Base-by-base conservation (phyloP, 345 rosid species). In the Bruguiera parviflora region DNA sequence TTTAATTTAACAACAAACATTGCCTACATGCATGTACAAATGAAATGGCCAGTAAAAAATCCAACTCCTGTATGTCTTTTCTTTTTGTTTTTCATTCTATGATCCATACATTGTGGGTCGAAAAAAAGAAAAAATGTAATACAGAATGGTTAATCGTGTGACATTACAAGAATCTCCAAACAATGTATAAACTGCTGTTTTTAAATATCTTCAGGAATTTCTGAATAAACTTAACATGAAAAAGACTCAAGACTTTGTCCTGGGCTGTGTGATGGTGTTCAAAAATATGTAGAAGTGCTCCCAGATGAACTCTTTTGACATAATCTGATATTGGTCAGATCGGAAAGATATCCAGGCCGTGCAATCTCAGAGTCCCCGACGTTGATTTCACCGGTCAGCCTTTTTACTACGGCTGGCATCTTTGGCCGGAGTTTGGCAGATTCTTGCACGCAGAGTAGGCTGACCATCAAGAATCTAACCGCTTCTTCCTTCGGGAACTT, bases 381-480 rank as follows among this genome's bases (percentile, higher is more conserved):
- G 39, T 75, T 72, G 4, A 53, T 61, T 55, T 80, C 81, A 52
- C 73, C 71, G 5, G 63, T 72, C 79, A 86, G 47, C 80, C 82
- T 80, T 68, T 77, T 77, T 6, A 74, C 66, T 2, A 69, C 84
- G 2, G 25, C 25, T 1, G 93, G 80, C 87, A 88, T 86, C 53
- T 63, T 49, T 3, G 90, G 89, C 22, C 86, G 79, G 53, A 52
- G 73, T 73, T 47, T 78, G 49, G 81, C 84, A 15, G 60, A 79
- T 80, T 88, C 89, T 72, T 88, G 90, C 22, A 84, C 86, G 24
- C 90, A 88, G 22, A 86, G 79, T 15, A 86, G 75, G 6, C 90
- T 80, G 13, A 88, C 84, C 77, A 73, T 80, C 68, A 83, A 63
- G 82, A 84, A 81, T 32, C 70, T 58, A 47, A 69, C 8, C 0